Base-by-base conservation (phyloP, 139 green algal species). In the Closterium sp. region DNA sequence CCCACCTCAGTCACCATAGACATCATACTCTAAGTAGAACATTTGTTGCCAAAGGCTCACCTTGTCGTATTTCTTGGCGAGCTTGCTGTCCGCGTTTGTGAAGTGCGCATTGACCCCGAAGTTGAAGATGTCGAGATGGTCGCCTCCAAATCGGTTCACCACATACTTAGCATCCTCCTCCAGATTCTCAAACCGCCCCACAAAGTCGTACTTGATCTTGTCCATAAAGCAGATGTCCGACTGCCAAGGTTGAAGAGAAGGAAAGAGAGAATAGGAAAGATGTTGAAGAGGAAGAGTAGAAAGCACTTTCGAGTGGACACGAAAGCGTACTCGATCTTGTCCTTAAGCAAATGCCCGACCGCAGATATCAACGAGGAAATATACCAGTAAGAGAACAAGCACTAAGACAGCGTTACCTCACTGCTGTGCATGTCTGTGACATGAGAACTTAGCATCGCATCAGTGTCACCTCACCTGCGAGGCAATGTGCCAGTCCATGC, bases 101-200 rank as follows among this genome's bases (percentile, higher is more conserved):
- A 31, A 28, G 30, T 86, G 81, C 81, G 81, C 81, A 8, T 86
- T 86, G n/a, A 34, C 30, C 16, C 81, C 81, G 30, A 86, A 86
- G 30, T 33, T 86, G 81, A 86, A 86, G 30, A 86, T 86, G n/a
- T 86, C 81, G 30, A 86, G n/a, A 33, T 86, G 81, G n/a, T 86
- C 30, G 30, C 81, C 81, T 33, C 81, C 81, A 28, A 34, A 86
- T 33, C 81, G 81, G 81, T 86, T 33, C 81, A 86, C 81, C 81
- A 86, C 81, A 32, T 86, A 34, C 81, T 86, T 86, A 8, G 30
- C 30, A 33, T 86, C 81, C 81, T 86, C 81, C n/a, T 86, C 81
- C 81, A 86, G 81, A 86, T 34, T 86, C 81, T 86, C 81, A 86
- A 86, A 86, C 81, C 81, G 81, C n/a, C 81, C 81, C n/a, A 86